phyloP scores from a whole-genome alignment of 257 asterid species.

The Scutellaria barbata region DNA sequence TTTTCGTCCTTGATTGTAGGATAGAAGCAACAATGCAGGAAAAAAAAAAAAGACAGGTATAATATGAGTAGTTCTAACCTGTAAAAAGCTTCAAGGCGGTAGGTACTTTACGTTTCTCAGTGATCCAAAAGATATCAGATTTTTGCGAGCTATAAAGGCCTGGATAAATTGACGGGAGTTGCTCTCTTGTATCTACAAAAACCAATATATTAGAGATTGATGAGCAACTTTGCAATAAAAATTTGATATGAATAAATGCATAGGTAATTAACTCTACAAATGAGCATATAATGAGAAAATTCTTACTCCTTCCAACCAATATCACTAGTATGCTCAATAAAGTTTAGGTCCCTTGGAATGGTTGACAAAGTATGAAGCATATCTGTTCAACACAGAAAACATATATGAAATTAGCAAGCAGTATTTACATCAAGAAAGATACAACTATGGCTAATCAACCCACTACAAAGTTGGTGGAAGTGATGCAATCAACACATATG shows the following conservation, averaged over 20 bases:
- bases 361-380: conserved; percentile 66
- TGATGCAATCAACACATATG: too few species aligned
- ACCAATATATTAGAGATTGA: conserved; percentile 20
- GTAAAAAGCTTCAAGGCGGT: conserved; percentile 72
- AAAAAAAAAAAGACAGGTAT: neutral
- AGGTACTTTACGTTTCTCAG: conserved; percentile 65
- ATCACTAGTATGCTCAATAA: conserved; percentile 77
- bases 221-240: conserved; percentile 14
- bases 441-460: too few species aligned
- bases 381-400: conserved; percentile 45
- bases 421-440: conserved; percentile 14
- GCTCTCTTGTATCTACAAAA: conserved; percentile 66
- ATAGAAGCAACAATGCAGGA: too few species aligned
- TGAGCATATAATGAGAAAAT: conserved; percentile 11
- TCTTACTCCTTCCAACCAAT: conserved; percentile 84
- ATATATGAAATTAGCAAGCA: conserved; percentile 3
- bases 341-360: conserved; percentile 71
- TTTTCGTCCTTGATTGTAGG: too few species aligned
- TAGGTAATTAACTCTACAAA: neutral
- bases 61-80: conserved; percentile 42
- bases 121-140: conserved; percentile 67
- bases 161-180: conserved; percentile 74
- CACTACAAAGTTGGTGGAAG: too few species aligned
- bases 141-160: conserved; percentile 68
- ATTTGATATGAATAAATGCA: neutral